These are phyloP conservation scores for Termitomyces sp. DNA, from an alignment of 768 basidiomycete species.

Conservation along the genomic window DNA sequence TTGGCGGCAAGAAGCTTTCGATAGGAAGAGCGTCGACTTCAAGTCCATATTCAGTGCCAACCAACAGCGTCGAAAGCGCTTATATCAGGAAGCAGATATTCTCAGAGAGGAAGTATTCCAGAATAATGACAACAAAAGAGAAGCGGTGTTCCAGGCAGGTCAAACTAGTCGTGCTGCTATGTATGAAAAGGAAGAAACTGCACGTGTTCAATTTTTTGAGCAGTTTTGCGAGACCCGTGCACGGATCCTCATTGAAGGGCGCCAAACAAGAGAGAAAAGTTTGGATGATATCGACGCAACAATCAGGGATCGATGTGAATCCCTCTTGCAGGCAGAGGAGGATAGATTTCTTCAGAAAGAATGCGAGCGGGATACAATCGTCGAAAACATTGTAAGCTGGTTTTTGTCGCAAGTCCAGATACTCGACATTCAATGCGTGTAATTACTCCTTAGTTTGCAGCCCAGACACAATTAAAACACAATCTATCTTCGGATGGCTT, in stretches of 20 bases:
- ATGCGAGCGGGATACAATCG: background rate
- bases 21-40: background rate
- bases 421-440: background rate
- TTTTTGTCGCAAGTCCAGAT: background rate
- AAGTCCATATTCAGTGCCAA: background rate
- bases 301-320: background rate
- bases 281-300: background rate
- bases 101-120: background rate
- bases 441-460: background rate
- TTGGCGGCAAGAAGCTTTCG: constrained; percentile 1
- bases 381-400: background rate
- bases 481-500: background rate
- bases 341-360: background rate
- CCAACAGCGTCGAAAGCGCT: background rate
- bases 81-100: background rate
- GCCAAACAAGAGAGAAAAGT: background rate
- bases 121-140: background rate
- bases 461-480: background rate
- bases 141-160: background rate
- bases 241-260: background rate
- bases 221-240: background rate
- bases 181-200: background rate
- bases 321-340: background rate
- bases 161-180: background rate
- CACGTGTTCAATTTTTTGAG: background rate